Evolutionary conservation across 192 early-diverging fungal species (phyloP).

Genomic region (Haplosporangium gracile): DNA sequence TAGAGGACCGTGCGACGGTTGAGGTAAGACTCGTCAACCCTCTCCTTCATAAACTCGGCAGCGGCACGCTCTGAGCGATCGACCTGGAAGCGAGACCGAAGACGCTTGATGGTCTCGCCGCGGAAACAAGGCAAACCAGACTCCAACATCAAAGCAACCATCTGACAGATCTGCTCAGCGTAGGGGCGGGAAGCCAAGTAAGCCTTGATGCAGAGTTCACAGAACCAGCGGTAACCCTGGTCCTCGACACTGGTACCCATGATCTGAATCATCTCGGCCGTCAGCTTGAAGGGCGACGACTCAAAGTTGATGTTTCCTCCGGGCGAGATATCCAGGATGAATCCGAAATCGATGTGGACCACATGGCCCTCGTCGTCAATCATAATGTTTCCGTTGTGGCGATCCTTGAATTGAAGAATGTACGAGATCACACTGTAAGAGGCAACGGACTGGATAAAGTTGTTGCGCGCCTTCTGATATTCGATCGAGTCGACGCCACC

Average conservation of each 20-base stretch:
- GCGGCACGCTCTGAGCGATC: conserved; percentile 91
- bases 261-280: conserved; percentile 95
- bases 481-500: conserved; percentile 89
- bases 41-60: conserved; percentile 94
- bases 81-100: conserved; percentile 89
- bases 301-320: conserved; percentile 95
- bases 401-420: conserved; percentile 97
- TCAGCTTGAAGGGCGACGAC: conserved; percentile 97
- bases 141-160: conserved; percentile 93
- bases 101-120: conserved; percentile 90
- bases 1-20: conserved; percentile 91
- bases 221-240: conserved; percentile 90
- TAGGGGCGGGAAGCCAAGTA: conserved; percentile 93
- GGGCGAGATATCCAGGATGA: conserved; percentile 98
- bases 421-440: conserved; percentile 96
- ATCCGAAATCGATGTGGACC: conserved; percentile 99
- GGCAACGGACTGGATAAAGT: conserved; percentile 96
- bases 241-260: conserved; percentile 91
- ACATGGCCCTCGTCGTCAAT: conserved; percentile 96
- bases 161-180: conserved; percentile 91
- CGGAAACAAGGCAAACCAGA: conserved; percentile 99
- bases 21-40: conserved; percentile 92
- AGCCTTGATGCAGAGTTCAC: conserved; percentile 90
- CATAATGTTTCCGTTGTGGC: conserved; percentile 99
- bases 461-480: conserved; percentile 87